Percentiles rank a stretch among this genome's conserved stretches.
Conservation (phyloP, 1,139 yeast species). For the Protomyces pachydermus region DNA sequence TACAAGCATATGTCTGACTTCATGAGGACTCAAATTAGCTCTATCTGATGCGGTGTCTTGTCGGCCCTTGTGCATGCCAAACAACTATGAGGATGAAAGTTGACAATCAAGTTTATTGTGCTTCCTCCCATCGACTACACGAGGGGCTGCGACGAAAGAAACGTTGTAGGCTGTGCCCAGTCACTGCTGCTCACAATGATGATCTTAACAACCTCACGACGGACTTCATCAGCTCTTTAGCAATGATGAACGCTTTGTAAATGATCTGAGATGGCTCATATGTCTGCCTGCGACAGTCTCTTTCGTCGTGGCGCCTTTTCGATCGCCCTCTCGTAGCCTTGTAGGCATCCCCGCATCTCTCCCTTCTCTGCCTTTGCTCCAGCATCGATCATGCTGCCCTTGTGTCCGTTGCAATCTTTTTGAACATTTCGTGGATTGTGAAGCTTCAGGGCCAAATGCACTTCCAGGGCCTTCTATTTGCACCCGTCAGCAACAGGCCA, state of each 20-base stretch:
- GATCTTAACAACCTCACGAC: not conserved
- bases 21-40: slow-evolving; percentile 26
- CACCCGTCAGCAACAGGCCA: too few species aligned
- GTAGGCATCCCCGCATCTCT: too few species aligned
- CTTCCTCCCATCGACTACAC: not conserved
- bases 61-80: not conserved
- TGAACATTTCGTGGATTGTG: too few species aligned
- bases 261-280: not conserved
- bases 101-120: not conserved
- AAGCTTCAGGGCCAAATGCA: too few species aligned
- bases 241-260: not conserved
- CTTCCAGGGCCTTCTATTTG: too few species aligned
- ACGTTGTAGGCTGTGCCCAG: not conserved
- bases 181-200: not conserved
- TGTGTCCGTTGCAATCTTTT: too few species aligned
- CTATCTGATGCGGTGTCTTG: slow-evolving; percentile 22
- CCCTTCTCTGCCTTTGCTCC: too few species aligned
- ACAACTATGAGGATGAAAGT: not conserved
- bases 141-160: not conserved
- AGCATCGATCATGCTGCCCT: too few species aligned
- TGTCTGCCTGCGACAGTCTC: not conserved
- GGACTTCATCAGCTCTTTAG: slow-evolving; percentile 1
- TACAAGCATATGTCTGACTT: slow-evolving; percentile 27
- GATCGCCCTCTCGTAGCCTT: too few species aligned
- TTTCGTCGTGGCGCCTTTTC: not conserved